Percentiles rank a stretch among this genome's conserved stretches.
Conservation (phyloP, 2,329 filamentous ascomycete genomes). For the Metarhizium guizhouense region DNA sequence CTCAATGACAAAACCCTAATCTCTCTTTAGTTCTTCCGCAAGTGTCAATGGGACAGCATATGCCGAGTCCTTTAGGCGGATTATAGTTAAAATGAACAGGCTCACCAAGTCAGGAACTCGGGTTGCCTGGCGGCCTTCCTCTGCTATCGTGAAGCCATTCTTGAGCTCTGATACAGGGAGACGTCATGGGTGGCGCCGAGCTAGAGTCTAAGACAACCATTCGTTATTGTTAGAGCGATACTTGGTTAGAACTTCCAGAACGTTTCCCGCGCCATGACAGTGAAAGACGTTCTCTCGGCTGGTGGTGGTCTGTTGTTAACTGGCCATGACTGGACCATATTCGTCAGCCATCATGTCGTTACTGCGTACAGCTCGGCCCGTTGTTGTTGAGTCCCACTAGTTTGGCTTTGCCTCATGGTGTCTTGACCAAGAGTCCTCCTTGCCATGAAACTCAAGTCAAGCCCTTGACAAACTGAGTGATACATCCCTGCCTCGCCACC, state of each 20-base stretch:
- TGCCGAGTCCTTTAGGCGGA: no score
- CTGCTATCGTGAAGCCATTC: background rate
- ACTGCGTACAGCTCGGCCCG: background rate
- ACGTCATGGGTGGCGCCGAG: background rate
- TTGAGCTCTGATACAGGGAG: background rate
- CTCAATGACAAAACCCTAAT: no score
- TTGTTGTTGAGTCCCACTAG: background rate
- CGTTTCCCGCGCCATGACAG: background rate
- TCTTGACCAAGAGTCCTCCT: no score
- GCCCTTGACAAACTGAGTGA: background rate
- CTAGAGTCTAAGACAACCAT: background rate
- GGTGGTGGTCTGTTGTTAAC: no score
- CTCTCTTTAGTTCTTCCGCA: no score
- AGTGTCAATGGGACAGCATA: no score
- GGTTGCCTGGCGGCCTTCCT: no score
- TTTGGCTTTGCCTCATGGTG: background rate
- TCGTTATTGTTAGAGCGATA: background rate
- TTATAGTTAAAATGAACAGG: no score
- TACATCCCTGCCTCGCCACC: background rate
- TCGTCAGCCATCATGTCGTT: background rate
- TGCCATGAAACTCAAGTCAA: background rate
- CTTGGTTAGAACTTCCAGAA: background rate
- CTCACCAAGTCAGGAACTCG: no score
- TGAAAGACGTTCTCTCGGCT: background rate
- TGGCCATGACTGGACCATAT: background rate